Percentiles rank a stretch among this genome's conserved stretches.
Evolutionary conservation across 257 asterid genomes (phyloP).

Genomic region (Leonotis leonurus): DNA sequence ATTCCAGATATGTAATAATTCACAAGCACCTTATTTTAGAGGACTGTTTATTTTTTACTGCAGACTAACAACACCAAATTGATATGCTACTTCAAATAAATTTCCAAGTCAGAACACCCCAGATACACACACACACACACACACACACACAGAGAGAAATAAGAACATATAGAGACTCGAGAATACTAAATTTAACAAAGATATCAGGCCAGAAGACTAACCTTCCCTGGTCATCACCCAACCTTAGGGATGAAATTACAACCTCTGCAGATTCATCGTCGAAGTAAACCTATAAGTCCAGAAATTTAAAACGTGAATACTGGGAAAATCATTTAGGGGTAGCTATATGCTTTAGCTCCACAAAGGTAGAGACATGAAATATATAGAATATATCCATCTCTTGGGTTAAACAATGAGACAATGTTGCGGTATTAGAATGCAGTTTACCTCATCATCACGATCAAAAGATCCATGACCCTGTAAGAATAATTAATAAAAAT

Average conservation of each 20-base stretch:
- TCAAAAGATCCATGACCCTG: constrained; percentile 80
- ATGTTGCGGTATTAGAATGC: constrained; percentile 6
- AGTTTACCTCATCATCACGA: constrained; percentile 86
- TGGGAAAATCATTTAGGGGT: background rate
- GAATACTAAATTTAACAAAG: background rate
- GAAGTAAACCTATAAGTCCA: constrained; percentile 71
- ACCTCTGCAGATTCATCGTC: constrained; percentile 98
- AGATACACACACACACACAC: background rate
- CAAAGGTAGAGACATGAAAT: background rate
- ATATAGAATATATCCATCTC: background rate
- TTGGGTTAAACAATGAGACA: background rate
- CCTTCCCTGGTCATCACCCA: constrained; percentile 99
- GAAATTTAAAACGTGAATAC: constrained; percentile 8
- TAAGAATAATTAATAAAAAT: constrained; percentile 16
- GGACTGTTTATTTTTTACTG: background rate
- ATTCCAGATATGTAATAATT: background rate
- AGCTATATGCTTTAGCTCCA: background rate
- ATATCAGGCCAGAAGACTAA: constrained; percentile 26
- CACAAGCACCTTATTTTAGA: background rate
- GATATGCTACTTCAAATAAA: too few species aligned
- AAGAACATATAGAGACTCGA: background rate
- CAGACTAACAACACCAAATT: background rate
- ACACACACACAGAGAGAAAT: too few species aligned
- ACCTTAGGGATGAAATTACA: constrained; percentile 85
- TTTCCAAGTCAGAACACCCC: background rate